Base-by-base conservation (phyloP, 2,329 filamentous ascomycete genomes). In the Colletotrichum sublineola region DNA sequence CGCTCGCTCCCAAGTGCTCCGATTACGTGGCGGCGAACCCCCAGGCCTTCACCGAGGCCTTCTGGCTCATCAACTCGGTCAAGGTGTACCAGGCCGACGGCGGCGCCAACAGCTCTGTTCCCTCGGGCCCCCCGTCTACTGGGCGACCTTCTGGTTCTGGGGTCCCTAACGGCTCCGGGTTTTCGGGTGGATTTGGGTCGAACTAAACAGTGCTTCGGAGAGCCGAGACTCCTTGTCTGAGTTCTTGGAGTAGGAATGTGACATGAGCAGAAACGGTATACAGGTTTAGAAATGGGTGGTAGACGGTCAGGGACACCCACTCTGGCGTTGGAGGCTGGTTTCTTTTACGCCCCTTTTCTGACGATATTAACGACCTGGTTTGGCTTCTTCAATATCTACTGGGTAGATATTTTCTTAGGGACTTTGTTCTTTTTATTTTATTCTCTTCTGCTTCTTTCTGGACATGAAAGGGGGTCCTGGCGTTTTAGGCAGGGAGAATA, bases 11-110 rank as follows among this genome's bases (percentile, higher is more conserved):
- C 50, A 91, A 90, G 0, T 97, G 95, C 84, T 79, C 91, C 38
- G 88, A 90, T 33, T 97, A 90, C 79, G 95, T 97, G 31, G 85
- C 86, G 67, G 84, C 87, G 76, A 93, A 95, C 81, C 93, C 94
- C 0, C 78, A 81, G 11, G 93, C 87, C 15, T 97, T 96, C 80
- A 79, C 82, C 29, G 87, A 95, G 33, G 89, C 93, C 1, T 97
- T 92, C 84, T 97, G 94, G 93, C 82, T 89, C 72, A 87, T 97
- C 82, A 93, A 93, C 78, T 90, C 87, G 46, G 84, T 95, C 78
- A 90, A 89, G 82, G 88, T 94, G 18, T 95, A 88, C 79, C 82
- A 86, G 75, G 24, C 66, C 31, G 66, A 38, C n/a, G 65, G 65
- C 36, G 65, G 65, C 29, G 57, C 48, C 18, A 38, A 31, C 18